Evolutionary conservation across 495 filamentous ascomycete species (phyloP).

Genomic region (Amphirosellinia nigrospora): DNA sequence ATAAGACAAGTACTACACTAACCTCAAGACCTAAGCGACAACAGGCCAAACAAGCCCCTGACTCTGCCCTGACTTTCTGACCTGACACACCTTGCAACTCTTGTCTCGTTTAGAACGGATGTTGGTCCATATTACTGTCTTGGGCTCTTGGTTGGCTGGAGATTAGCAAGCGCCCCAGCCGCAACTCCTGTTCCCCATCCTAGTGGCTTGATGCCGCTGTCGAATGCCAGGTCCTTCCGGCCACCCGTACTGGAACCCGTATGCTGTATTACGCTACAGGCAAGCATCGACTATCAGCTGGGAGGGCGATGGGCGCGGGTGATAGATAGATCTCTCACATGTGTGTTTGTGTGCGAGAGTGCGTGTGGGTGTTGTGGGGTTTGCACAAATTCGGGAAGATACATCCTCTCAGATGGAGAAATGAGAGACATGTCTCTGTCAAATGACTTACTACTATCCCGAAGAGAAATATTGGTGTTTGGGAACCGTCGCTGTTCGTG

Average conservation of each 20-base stretch:
- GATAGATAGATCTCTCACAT: conserved; percentile 25
- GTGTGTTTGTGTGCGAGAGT: not conserved
- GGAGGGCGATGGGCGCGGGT: not conserved
- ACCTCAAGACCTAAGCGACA: no score
- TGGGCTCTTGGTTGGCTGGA: conserved; percentile 14
- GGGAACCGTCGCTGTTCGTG: not conserved
- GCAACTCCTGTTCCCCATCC: conserved; percentile 13
- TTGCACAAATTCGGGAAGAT: conserved; percentile 19
- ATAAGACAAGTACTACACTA: no score
- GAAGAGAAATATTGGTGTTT: conserved; percentile 1
- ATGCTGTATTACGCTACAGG: not conserved
- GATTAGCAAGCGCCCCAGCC: conserved; percentile 15
- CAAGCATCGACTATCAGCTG: conserved; percentile 5
- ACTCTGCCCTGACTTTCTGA: not conserved
- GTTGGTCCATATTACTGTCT: not conserved
- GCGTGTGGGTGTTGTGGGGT: conserved; percentile 18
- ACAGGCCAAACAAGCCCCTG: not conserved
- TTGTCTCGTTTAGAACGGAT: not conserved
- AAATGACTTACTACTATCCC: conserved; percentile 16
- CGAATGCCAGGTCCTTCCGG: conserved; percentile 8
- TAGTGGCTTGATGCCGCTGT: conserved; percentile 6
- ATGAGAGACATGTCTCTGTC: conserved; percentile 21
- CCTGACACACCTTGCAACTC: conserved; percentile 14
- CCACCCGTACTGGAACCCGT: conserved; percentile 11
- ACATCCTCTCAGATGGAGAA: conserved; percentile 11